These are phyloP conservation scores for Chenopodium suecicum DNA, from an alignment of 148 eudicot genomes.

Conservation along the genomic window DNA sequence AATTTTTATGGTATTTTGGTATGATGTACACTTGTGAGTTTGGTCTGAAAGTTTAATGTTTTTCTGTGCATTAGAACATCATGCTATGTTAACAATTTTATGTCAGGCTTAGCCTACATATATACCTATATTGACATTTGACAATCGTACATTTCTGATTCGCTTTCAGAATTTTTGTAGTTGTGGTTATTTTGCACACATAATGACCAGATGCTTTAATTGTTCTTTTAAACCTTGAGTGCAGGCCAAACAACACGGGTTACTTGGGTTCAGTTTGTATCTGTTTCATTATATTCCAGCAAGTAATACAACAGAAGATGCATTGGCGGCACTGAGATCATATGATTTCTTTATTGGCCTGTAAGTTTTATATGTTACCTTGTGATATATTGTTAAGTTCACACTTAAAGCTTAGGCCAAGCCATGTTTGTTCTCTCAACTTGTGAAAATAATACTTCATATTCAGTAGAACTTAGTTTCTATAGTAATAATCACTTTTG, in stretches of 20 bases:
- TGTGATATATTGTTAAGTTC: background rate
- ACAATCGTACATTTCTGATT: too few relatives aligned
- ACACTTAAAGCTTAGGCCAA: background rate
- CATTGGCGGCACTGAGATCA: conserved; percentile 48
- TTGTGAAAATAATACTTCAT: too few relatives aligned
- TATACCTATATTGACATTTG: too few relatives aligned
- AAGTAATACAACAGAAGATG: conserved; percentile 44
- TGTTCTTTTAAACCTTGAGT: background rate
- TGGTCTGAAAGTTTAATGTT: too few relatives aligned
- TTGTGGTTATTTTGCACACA: background rate
- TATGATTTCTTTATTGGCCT: conserved; percentile 55
- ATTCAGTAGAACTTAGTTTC: background rate
- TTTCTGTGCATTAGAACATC: too few relatives aligned
- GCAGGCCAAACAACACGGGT: conserved; percentile 60
- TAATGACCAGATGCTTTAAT: background rate
- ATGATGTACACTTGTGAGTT: too few relatives aligned
- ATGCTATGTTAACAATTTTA: too few relatives aligned
- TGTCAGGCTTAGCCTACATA: too few relatives aligned
- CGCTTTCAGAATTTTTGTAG: too few relatives aligned
- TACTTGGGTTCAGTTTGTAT: conserved; percentile 53
- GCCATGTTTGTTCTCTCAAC: background rate
- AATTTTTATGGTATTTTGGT: too few relatives aligned
- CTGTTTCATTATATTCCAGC: conserved; percentile 32
- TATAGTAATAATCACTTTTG: too few relatives aligned
- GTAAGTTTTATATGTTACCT: conserved; percentile 26